phyloP scores from a whole-genome alignment of 441 rosid genomes.

The Theobroma grandiflorum region DNA sequence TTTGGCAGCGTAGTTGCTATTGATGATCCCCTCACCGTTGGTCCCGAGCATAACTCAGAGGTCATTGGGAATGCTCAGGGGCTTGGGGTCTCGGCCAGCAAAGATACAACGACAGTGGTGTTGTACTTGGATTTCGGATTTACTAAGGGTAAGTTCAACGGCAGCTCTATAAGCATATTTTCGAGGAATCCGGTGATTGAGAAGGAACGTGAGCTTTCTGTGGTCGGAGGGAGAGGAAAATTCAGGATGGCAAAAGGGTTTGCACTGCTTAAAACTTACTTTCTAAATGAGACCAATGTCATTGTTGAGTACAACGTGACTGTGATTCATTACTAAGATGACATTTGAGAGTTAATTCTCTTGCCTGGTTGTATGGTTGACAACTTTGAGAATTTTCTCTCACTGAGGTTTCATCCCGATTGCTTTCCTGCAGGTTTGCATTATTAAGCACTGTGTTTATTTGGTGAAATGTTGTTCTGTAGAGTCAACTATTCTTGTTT shows the following conservation, averaged over 20 bases:
- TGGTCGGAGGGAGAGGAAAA: conserved; percentile 62
- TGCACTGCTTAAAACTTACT: conserved; percentile 46
- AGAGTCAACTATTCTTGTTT: no score
- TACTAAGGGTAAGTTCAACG: conserved; percentile 42
- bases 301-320: conserved; percentile 57
- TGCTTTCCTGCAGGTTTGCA: no score
- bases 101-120: conserved; percentile 34
- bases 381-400: no score
- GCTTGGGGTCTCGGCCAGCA: conserved; percentile 39
- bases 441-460: no score
- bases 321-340: conserved; percentile 40
- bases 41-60: conserved; percentile 43
- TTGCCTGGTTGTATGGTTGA: no score
- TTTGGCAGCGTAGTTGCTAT: conserved; percentile 46
- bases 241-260: conserved; percentile 57
- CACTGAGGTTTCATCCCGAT: no score
- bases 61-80: conserved; percentile 58
- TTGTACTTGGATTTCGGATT: conserved; percentile 52
- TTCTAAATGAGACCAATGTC: conserved; percentile 38
- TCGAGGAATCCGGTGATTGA: conserved; percentile 50
- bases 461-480: no score
- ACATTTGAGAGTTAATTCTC: neutral
- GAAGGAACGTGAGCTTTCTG: conserved; percentile 52
- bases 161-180: conserved; percentile 52
- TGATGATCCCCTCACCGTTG: conserved; percentile 49